Base-by-base conservation (phyloP, 441 rosid genomes). In the Bruguiera hainesii region DNA sequence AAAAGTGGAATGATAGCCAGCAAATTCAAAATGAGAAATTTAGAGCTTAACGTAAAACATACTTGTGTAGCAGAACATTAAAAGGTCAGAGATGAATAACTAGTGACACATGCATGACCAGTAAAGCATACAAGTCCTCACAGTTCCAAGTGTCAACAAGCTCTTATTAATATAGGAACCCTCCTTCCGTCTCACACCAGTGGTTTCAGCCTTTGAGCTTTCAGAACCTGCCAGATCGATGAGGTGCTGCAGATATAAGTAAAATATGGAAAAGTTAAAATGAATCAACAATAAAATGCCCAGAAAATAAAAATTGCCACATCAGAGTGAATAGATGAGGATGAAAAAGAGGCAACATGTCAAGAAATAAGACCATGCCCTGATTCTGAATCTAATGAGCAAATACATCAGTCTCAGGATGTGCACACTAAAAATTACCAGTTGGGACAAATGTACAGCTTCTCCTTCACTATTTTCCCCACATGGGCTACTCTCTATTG, bases 181-280 rank as follows among this genome's bases (percentile, higher is more conserved):
- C 80, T 96, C 99, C 78, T 89, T 93, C 66, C 97, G 85, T 73
- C 99, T 90, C 73, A 86, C 49, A 62, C 99, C 98, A 76, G 85
- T 91, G 29, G 98, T 93, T 88, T 88, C 97, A 68, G 90, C 98
- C 82, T 89, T 96, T 9, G 99, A 93, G 80, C 99, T 96, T 86
- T 96, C 99, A 42, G 99, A 96, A 87, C 99, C 99, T 78, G 99
- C 99, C 84, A 96, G 93, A 87, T 96, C 99, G 83, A 96, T 92
- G 80, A 96, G 97, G 85, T 93, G 90, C 99, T 96, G 97, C 98
- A 85, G 55, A 74, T 74, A 83, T 64, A 78, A 82, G 81, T 81
- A 73, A 76, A 69, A 75, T 50, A 69, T 67, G 71, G 62, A 71
- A 64, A 77, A 73, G 85, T 85, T 75, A 77, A 67, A 63, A 74